Evolutionary conservation across 257 asterid genomes (phyloP).

Genomic region (Agastache rugosa): DNA sequence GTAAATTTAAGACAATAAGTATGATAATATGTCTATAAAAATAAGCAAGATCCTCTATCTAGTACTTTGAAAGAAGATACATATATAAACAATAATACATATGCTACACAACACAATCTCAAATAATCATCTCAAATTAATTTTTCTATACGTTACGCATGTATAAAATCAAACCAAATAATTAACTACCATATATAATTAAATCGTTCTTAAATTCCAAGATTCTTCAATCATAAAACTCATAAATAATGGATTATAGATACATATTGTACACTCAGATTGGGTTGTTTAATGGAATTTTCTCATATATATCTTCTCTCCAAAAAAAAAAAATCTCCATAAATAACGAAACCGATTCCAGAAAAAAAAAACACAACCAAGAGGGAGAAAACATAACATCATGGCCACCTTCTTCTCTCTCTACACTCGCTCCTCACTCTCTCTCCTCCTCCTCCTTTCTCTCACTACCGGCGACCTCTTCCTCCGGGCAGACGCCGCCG

Average conservation of each 20-base stretch:
- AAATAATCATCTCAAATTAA: not conserved
- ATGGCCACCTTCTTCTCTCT: slow-evolving; percentile 33
- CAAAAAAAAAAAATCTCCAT: not conserved
- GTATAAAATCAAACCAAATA: not conserved
- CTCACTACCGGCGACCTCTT: slow-evolving; percentile 21
- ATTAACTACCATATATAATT: not conserved
- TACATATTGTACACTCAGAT: no score
- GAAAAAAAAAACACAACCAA: not conserved
- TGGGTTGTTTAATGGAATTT: no score
- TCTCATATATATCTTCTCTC: no score
- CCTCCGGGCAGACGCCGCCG: slow-evolving; percentile 19
- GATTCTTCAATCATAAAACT: not conserved
- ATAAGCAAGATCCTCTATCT: no score
- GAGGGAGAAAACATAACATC: not conserved
- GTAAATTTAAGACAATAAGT: no score
- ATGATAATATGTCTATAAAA: no score
- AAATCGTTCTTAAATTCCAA: no score
- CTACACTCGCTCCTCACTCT: not conserved
- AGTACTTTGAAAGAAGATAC: no score
- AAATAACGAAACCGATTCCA: not conserved
- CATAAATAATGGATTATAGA: no score
- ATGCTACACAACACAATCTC: no score
- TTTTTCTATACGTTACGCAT: not conserved
- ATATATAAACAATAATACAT: not conserved
- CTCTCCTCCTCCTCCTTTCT: slow-evolving; percentile 16